Conservation (phyloP, 805 yeast species). For the fission yeast (Schizosaccharomyces pombe) region DNA sequence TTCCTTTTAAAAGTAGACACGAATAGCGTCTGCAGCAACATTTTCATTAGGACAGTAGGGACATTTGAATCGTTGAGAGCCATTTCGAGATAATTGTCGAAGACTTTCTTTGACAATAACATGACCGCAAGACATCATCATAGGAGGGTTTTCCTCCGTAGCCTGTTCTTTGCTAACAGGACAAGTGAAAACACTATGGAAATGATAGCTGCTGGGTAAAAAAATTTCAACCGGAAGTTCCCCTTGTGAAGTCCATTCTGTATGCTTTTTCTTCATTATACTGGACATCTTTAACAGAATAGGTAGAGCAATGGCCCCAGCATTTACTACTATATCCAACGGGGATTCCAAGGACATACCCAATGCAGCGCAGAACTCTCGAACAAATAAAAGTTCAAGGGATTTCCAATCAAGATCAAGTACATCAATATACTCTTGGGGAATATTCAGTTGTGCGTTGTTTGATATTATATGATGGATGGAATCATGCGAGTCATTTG, state of each 20-base stretch:
- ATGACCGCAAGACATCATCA: constrained; percentile 40
- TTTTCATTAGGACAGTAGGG: constrained; percentile 45
- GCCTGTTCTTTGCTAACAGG: constrained; percentile 49
- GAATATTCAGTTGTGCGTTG: neutral
- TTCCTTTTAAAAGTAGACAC: neutral
- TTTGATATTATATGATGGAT: no score
- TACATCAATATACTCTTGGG: neutral
- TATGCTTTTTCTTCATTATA: constrained; percentile 18
- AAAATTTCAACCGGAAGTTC: constrained; percentile 42
- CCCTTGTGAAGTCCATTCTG: constrained; percentile 33
- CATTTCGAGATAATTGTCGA: constrained; percentile 21
- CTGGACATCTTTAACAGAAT: constrained; percentile 26
- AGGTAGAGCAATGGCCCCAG: constrained; percentile 33
- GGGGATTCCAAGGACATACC: constrained; percentile 33
- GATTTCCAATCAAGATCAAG: constrained; percentile 11
- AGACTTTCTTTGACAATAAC: constrained; percentile 33
- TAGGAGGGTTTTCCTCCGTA: constrained; percentile 38
- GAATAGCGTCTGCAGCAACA: constrained; percentile 9
- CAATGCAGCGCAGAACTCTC: constrained; percentile 26
- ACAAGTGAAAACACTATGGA: constrained; percentile 46
- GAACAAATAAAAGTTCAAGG: constrained; percentile 19
- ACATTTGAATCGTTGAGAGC: constrained; percentile 32
- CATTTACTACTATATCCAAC: constrained; percentile 24
- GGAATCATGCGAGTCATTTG: constrained; percentile 13
- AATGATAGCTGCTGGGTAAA: constrained; percentile 29